Evolutionary conservation across 2,329 filamentous ascomycete species (phyloP).

Genomic region (Falciphora oryzae): DNA sequence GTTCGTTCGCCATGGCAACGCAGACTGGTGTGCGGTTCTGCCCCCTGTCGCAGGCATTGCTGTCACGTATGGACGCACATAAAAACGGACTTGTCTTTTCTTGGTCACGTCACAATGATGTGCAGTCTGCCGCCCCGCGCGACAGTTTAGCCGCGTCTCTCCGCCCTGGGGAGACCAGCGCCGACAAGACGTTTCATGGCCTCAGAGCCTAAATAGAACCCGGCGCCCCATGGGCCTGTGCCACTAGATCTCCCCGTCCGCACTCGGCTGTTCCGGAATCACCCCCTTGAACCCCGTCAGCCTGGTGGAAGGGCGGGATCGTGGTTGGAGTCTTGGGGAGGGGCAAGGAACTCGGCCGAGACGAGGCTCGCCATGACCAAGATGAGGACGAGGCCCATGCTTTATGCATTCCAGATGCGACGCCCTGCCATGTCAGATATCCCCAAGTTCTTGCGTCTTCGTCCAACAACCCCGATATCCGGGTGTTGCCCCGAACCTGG

Average conservation of each 20-base stretch:
- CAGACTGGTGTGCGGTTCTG: no score
- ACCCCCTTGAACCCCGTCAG: neutral
- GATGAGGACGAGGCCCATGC: neutral
- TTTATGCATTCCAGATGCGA: neutral
- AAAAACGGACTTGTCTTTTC: neutral
- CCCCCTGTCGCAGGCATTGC: no score
- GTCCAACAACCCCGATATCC: no score
- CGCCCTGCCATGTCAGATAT: neutral
- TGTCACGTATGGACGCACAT: neutral
- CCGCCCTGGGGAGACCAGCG: neutral
- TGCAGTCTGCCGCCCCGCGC: no score
- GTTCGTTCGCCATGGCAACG: neutral
- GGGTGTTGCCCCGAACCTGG: no score
- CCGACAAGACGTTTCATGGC: neutral
- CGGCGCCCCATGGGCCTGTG: neutral
- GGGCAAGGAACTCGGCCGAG: neutral
- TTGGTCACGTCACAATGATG: neutral
- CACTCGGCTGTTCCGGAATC: neutral
- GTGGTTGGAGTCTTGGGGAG: no score
- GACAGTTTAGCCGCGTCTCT: no score
- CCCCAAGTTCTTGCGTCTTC: neutral
- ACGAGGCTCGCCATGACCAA: neutral
- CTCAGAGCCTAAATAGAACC: neutral
- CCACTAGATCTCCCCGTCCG: neutral
- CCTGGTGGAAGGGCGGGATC: neutral